A percentile compares a stretch with the other conserved stretches of the same genome.
phyloP scores from a whole-genome alignment of 306 rosid genomes.

The Glycine tomentella region DNA sequence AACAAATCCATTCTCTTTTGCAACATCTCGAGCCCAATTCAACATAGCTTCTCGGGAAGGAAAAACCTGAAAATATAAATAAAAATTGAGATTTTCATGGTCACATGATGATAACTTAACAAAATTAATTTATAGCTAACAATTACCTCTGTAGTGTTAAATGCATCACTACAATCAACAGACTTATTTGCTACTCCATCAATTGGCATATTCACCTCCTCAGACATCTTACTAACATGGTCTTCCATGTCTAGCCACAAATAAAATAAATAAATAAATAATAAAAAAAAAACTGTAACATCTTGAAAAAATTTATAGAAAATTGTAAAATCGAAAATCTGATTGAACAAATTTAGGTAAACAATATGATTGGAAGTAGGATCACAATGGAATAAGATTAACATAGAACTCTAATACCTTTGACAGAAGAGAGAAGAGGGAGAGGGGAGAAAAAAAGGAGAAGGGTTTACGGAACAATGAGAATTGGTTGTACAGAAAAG shows the following conservation, averaged over 20 bases:
- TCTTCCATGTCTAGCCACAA: background rate
- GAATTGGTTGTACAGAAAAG: too few relatives aligned
- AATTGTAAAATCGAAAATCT: background rate
- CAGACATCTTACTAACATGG: background rate
- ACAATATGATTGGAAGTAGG: too few relatives aligned
- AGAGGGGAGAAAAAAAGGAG: too few relatives aligned
- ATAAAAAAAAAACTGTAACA: background rate
- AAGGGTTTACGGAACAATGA: too few relatives aligned
- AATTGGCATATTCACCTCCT: background rate
- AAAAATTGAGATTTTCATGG: background rate
- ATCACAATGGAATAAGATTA: too few relatives aligned
- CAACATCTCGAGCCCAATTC: conserved; percentile 7
- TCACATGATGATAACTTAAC: background rate
- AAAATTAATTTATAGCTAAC: background rate
- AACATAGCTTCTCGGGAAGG: background rate
- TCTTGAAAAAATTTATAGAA: background rate
- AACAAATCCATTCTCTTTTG: background rate
- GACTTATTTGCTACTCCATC: background rate
- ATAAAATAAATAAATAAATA: background rate
- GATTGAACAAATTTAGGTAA: too few relatives aligned
- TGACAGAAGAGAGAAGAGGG: too few relatives aligned
- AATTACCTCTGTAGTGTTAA: conserved; percentile 5
- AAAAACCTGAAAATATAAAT: background rate
- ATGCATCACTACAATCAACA: background rate
- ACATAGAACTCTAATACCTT: too few relatives aligned